phyloP scores from a whole-genome alignment of 106 monocot species.

The Platanthera zijinensis region DNA sequence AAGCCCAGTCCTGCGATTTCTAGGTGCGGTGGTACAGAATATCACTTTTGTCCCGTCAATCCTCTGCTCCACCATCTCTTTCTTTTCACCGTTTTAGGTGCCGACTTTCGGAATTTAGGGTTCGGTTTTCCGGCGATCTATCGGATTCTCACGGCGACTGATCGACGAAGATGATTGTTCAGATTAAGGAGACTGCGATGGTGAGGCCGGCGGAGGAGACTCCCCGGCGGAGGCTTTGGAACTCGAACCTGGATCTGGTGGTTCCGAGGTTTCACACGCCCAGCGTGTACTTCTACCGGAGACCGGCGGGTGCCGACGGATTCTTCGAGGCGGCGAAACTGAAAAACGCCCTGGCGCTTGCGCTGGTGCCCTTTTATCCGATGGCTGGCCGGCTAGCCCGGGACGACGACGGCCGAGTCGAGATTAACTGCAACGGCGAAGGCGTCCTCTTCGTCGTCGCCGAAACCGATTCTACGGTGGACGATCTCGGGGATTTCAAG shows the following conservation, averaged over 20 bases:
- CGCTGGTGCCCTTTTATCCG: constrained; percentile 90
- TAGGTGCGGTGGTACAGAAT: too few relatives aligned
- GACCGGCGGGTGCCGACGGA: constrained; percentile 1
- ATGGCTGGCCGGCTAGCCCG: constrained; percentile 74
- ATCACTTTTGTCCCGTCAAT: too few relatives aligned
- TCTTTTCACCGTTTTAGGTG: too few relatives aligned
- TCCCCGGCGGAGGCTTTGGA: constrained; percentile 62
- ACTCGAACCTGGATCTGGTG: constrained; percentile 86
- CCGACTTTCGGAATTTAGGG: too few relatives aligned
- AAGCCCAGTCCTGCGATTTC: too few relatives aligned
- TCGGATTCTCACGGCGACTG: too few relatives aligned
- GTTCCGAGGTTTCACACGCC: constrained; percentile 94
- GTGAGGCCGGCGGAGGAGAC: constrained; percentile 65
- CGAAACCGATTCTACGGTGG: constrained; percentile 32
- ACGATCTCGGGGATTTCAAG: constrained; percentile 82
- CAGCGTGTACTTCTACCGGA: constrained; percentile 93
- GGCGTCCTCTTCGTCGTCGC: constrained; percentile 88
- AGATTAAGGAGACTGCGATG: constrained; percentile 39
- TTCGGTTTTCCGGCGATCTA: too few relatives aligned
- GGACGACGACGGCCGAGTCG: constrained; percentile 78
- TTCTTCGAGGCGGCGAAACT: constrained; percentile 49
- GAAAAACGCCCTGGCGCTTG: constrained; percentile 44
- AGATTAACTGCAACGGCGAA: constrained; percentile 74
- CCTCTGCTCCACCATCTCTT: too few relatives aligned
- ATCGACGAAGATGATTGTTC: constrained; percentile 26